Conservation (phyloP, 345 rosid species). For the Gossypium bickii region DNA sequence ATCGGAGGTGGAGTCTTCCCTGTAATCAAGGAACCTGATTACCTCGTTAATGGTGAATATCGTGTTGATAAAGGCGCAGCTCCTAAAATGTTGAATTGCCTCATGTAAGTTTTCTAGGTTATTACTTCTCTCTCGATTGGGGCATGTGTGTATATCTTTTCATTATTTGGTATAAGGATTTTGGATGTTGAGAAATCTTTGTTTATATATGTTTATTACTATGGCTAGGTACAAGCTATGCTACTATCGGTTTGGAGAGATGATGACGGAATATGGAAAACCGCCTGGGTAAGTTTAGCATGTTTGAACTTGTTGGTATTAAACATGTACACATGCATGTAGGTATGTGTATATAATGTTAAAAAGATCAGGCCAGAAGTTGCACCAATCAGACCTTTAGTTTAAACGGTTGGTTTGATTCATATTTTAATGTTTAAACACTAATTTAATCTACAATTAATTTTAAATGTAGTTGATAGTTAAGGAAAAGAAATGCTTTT, state of each 20-base stretch:
- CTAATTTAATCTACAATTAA: background rate
- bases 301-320: background rate
- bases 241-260: constrained; percentile 96
- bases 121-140: background rate
- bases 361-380: background rate
- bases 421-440: background rate
- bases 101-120: constrained; percentile 60
- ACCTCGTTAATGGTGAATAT: constrained; percentile 96
- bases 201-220: constrained; percentile 13
- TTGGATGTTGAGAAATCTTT: background rate
- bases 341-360: background rate
- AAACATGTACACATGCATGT: background rate
- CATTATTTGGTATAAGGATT: background rate
- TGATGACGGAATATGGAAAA: constrained; percentile 83
- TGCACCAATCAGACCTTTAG: background rate
- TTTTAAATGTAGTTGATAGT: background rate
- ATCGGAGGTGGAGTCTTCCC: constrained; percentile 99
- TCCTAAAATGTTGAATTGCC: constrained; percentile 97
- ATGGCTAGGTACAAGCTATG: constrained; percentile 78
- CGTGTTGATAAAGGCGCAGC: constrained; percentile 99
- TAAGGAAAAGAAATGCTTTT: background rate
- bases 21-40: constrained; percentile 94
- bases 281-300: constrained; percentile 76
- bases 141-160: background rate
- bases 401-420: background rate